Conservation (phyloP, 2,329 filamentous ascomycete species). For the Microdochium trichocladiopsis region DNA sequence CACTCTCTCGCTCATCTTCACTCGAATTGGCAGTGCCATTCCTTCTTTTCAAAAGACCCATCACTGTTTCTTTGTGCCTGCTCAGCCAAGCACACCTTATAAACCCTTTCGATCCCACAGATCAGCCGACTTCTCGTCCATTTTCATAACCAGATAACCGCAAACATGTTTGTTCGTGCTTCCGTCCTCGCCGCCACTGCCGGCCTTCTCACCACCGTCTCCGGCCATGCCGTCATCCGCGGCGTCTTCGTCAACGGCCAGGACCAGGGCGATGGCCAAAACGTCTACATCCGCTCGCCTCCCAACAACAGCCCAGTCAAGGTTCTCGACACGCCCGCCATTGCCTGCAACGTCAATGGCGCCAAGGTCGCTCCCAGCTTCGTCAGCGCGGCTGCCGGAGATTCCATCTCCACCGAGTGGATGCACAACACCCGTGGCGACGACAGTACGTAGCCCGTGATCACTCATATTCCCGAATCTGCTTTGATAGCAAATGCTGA, state of each 20-base stretch:
- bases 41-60: neutral
- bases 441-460: constrained; percentile 22
- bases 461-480: too few species aligned
- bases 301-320: constrained; percentile 34
- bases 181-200: constrained; percentile 16
- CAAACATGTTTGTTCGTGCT: neutral
- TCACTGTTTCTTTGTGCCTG: neutral
- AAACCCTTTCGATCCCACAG: neutral
- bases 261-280: constrained; percentile 32
- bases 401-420: constrained; percentile 41
- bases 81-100: neutral
- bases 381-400: constrained; percentile 36
- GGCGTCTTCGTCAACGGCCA: constrained; percentile 38
- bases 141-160: neutral
- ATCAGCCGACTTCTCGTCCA: neutral
- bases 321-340: constrained; percentile 32
- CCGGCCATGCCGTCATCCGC: constrained; percentile 39
- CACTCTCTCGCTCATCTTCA: neutral
- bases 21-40: neutral
- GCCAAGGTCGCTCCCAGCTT: constrained; percentile 27
- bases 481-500: too few species aligned
- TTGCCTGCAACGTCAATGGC: constrained; percentile 38
- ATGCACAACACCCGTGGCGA: constrained; percentile 40
- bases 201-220: constrained; percentile 26
- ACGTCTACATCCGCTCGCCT: constrained; percentile 35